Evolutionary conservation across 306 rosid genomes (phyloP).

Genomic region (cucumber (Cucumis sativus)): DNA sequence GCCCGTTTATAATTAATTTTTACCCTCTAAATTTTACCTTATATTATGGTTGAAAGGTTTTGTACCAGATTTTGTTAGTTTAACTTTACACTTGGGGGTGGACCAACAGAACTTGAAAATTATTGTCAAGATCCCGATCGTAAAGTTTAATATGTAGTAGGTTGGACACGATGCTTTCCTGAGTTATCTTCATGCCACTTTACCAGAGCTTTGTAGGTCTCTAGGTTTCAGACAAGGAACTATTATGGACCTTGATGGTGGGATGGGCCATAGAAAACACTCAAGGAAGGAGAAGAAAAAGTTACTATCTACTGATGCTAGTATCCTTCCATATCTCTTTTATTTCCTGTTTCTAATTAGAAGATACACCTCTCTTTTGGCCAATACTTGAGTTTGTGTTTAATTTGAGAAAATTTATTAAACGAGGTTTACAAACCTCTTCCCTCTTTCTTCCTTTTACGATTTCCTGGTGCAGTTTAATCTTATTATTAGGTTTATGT

Average conservation of each 20-base stretch:
- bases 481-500: slow-evolving; percentile 1
- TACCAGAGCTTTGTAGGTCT: slow-evolving; percentile 73
- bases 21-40: not conserved
- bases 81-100: not conserved
- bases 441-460: not conserved
- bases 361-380: not conserved
- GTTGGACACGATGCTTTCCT: slow-evolving; percentile 12
- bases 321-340: slow-evolving; percentile 49
- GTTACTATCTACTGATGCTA: slow-evolving; percentile 34
- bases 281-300: slow-evolving; percentile 73
- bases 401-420: not conserved
- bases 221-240: slow-evolving; percentile 33
- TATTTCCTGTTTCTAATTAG: not conserved
- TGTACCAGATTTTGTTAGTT: not conserved
- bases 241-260: slow-evolving; percentile 38
- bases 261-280: slow-evolving; percentile 43
- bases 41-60: not conserved
- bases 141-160: not conserved
- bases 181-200: slow-evolving; percentile 12
- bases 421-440: not conserved
- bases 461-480: slow-evolving; percentile 2
- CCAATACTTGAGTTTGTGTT: not conserved
- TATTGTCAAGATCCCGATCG: not conserved
- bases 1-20: not conserved
- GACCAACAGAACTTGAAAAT: not conserved